Conservation (phyloP, 1,284 basidiomycete genomes). For the Fomitopsis palustris region DNA sequence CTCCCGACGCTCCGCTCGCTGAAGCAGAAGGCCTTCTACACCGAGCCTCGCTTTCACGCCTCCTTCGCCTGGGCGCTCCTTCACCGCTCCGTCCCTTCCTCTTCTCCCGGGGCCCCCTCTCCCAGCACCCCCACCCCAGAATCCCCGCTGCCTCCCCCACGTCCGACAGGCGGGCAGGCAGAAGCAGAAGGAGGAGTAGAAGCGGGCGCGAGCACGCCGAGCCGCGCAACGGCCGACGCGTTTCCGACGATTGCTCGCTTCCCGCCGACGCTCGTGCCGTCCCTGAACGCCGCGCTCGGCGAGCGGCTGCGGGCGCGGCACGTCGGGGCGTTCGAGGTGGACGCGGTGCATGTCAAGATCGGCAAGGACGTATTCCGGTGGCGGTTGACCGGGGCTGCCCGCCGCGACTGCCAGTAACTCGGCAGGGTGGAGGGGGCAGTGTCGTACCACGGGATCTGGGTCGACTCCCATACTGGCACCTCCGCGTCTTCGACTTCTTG, state of each 20-base stretch:
- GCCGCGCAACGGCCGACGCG: not conserved
- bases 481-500: too few relatives aligned
- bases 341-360: constrained; percentile 56
- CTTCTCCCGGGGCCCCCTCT: not conserved
- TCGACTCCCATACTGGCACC: too few relatives aligned
- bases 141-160: not conserved
- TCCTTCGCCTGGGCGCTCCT: constrained; percentile 77
- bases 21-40: constrained; percentile 72
- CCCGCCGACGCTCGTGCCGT: constrained; percentile 43
- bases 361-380: constrained; percentile 59
- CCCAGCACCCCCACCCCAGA: not conserved
- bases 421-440: too few relatives aligned
- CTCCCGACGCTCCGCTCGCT: constrained; percentile 50
- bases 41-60: constrained; percentile 71
- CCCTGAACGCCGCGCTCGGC: constrained; percentile 46
- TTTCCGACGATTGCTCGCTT: constrained; percentile 51
- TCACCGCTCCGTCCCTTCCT: not conserved
- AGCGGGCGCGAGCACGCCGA: too few relatives aligned
- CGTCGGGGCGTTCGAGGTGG: constrained; percentile 48
- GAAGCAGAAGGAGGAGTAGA: not conserved
- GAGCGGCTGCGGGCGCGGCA: constrained; percentile 33
- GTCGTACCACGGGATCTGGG: too few relatives aligned
- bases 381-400: constrained; percentile 16
- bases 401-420: too few relatives aligned
- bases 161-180: not conserved